Evolutionary conservation across 805 yeast species (phyloP), one percentile per base, ranked within the genome.

Genomic region (Ogataea trehalophila): DNA sequence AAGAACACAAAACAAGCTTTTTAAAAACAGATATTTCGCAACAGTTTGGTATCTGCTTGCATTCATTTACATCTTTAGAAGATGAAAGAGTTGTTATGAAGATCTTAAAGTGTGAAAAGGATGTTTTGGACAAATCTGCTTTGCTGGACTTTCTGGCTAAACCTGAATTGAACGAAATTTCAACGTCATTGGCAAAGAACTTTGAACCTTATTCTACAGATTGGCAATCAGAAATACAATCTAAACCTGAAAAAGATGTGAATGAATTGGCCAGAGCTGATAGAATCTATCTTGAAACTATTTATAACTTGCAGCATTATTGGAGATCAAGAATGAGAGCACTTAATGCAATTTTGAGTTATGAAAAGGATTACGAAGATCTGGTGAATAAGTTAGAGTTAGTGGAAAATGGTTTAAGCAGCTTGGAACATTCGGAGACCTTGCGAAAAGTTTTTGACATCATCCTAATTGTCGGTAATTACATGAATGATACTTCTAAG

Each of bases 321-420:
- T 95, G 99, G 99, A 79, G 83, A 52, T 81, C 96, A 1, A 79
- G 99, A 62, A 85, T 92, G 69, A 72, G 96, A 51, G 95, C 97
- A 0, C 66, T 94, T 45, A 72, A 81, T 43, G 75, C 91, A 14
- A 74, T 82, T 9, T 79, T 85, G 41, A 75, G 82, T 1, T 89
- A 77, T 63, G 88, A 87, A 55, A 83, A 79, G 54, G 98, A 94
- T 48, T 90, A 88, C 64, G 70, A 73, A 26, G 94, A 86, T 47
- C 68, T 91, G 33, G 76, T 83, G 5, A 62, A 68, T 8, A 91
- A 90, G 62, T 69, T 94, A 45, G 76, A 83, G 49, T 60, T 75
- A 41, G 69, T 94, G 33, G 97, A 91, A 57, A 74, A 73, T 20
- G 97, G 97, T 0, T 80, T 83, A 38, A 77, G 76, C 37, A 74